Conservation (phyloP, 1,284 basidiomycete species). For the Inonotus obliquus region DNA sequence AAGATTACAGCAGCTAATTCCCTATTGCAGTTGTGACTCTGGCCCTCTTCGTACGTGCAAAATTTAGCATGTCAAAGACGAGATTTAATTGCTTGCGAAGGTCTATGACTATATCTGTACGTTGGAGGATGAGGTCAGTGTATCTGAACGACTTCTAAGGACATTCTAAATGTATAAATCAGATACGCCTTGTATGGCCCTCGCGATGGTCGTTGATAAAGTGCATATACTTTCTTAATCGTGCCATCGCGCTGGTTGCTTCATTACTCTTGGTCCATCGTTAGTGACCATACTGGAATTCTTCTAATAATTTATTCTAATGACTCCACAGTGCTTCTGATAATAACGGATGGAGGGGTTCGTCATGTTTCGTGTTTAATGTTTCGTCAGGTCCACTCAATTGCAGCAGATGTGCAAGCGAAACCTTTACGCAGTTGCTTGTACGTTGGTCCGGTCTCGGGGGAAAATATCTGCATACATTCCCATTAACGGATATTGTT, state of each 20-base stretch:
- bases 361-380: neutral
- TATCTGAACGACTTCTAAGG: neutral
- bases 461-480: neutral
- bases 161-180: neutral
- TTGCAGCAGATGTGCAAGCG: neutral
- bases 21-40: neutral
- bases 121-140: slow-evolving; percentile 1
- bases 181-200: slow-evolving; percentile 13
- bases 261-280: neutral
- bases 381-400: neutral
- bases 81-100: neutral
- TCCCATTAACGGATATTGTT: neutral
- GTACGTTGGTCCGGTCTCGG: neutral
- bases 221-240: slow-evolving; percentile 10
- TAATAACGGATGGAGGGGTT: neutral
- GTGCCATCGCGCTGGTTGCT: neutral
- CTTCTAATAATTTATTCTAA: neutral
- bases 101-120: slow-evolving; percentile 5
- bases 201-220: slow-evolving; percentile 8
- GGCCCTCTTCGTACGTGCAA: neutral
- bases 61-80: neutral
- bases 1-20: neutral
- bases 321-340: neutral
- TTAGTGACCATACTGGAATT: neutral
- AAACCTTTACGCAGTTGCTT: neutral